A percentile compares a stretch with the other conserved stretches of the same genome.
Conservation (phyloP, 1,284 basidiomycete species). For the Mycena citricolor region DNA sequence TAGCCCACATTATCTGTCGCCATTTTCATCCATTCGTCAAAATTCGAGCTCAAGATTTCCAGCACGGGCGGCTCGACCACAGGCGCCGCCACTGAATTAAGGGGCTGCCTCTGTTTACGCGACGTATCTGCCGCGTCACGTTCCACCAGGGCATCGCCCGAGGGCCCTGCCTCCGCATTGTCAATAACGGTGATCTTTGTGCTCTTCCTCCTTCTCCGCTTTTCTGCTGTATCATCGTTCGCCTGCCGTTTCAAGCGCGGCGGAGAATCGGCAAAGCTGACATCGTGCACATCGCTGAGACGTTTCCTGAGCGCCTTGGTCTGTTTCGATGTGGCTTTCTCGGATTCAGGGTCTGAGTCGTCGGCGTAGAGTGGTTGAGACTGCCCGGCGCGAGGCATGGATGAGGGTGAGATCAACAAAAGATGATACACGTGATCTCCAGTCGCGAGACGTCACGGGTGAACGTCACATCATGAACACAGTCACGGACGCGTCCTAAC, state of each 20-base stretch:
- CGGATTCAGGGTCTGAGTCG: slow-evolving; percentile 44
- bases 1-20: slow-evolving; percentile 92
- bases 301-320: slow-evolving; percentile 54
- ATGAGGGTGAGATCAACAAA: slow-evolving; percentile 22
- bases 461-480: too few relatives aligned
- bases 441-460: too few relatives aligned
- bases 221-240: slow-evolving; percentile 81
- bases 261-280: slow-evolving; percentile 48
- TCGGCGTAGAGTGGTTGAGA: slow-evolving; percentile 35
- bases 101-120: slow-evolving; percentile 50
- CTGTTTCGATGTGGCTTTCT: slow-evolving; percentile 48
- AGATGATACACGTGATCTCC: slow-evolving; percentile 19
- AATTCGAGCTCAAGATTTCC: slow-evolving; percentile 86
- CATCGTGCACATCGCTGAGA: slow-evolving; percentile 59
- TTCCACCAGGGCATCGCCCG: slow-evolving; percentile 37
- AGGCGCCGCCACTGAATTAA: slow-evolving; percentile 59
- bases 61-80: slow-evolving; percentile 59
- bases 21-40: slow-evolving; percentile 99
- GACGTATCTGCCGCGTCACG: slow-evolving; percentile 41
- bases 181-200: slow-evolving; percentile 57
- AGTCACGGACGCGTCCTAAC: too few relatives aligned
- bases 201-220: slow-evolving; percentile 72
- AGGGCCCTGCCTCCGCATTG: slow-evolving; percentile 52
- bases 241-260: slow-evolving; percentile 58
- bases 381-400: slow-evolving; percentile 28